Base-by-base conservation (phyloP, 352 stramenopile genomes). In the Phytopythium aichiense region DNA sequence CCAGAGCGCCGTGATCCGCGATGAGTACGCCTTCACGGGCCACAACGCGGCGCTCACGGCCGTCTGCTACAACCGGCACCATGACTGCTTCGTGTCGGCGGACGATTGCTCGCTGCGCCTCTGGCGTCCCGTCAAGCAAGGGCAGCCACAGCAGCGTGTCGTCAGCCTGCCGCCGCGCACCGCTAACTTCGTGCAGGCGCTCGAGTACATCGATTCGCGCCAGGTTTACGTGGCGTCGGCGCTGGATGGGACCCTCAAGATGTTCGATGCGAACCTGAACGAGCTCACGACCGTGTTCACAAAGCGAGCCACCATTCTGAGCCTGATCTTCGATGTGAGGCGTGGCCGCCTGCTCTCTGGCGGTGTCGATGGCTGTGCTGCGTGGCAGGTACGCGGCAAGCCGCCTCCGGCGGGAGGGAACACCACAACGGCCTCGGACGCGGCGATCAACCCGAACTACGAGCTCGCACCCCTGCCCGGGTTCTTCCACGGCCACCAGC, bases 1-100 rank as follows among this genome's bases (percentile, higher is more conserved):
- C 33, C 80, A 90, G 68, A 89, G 76, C 59, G 83, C 79, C 1
- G 80, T 89, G 68, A 90, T 92, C 69, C 76, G 75, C 45, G 73
- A 84, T 50, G 70, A 88, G 56, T 84, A 65, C 49, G 58, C 70
- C 57, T 88, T 87, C 67, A 67, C 68, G 15, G 69, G 67, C 52
- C 83, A 92, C 61, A 88, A 88, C 54, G 81, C 83, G 15, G 60
- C 79, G 25, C 66, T 92, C 31, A 74, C 78, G 28, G 61, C 67
- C 2, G 71, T 89, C 30, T 90, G 83, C 71, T 92, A 87, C 74
- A 90, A 92, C 51, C 72, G 67, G 5, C 69, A 80, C 18, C 73
- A 88, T 6, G 74, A 88, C 66, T 85, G 77, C 48, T 90, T 92
- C 60, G 79, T 86, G 30, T 84, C 79, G 28, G 72, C 68, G 25